Percentiles rank a stretch among this genome's conserved stretches.
These are phyloP conservation scores for Rhodosporidiobolus odoratus DNA, from an alignment of 768 basidiomycete genomes.

Conservation along the genomic window DNA sequence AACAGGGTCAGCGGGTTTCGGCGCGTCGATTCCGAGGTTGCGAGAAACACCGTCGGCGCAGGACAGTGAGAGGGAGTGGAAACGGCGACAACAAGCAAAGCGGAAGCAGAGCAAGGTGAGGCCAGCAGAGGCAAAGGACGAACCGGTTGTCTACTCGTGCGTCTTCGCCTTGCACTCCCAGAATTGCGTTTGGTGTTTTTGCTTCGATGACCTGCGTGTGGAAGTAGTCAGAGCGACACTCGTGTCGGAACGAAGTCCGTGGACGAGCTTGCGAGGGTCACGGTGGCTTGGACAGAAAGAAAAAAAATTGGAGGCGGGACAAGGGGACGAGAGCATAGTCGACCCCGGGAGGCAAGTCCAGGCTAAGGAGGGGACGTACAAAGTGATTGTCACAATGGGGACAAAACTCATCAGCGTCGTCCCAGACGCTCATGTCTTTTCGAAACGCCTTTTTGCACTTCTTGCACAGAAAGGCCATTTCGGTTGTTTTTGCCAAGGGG, in stretches of 20 bases:
- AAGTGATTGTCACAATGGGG: constrained; percentile 98
- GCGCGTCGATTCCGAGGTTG: not conserved
- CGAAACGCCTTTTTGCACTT: constrained; percentile 93
- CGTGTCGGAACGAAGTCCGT: not conserved
- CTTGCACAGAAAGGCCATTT: constrained; percentile 80
- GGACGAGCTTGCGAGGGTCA: too few species aligned
- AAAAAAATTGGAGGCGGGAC: not conserved
- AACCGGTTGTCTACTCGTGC: constrained; percentile 78
- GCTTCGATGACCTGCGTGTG: constrained; percentile 74
- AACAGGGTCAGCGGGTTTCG: too few species aligned
- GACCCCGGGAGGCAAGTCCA: not conserved
- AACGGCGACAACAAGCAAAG: not conserved
- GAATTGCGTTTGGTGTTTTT: constrained; percentile 76
- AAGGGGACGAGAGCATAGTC: not conserved
- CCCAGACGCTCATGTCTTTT: constrained; percentile 85
- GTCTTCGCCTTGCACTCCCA: constrained; percentile 88
- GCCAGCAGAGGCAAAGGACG: constrained; percentile 40
- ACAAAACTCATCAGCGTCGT: constrained; percentile 96
- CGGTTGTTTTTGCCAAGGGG: constrained; percentile 63
- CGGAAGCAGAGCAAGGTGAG: not conserved
- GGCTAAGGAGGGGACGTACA: constrained; percentile 57
- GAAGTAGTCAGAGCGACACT: not conserved
- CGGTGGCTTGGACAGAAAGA: too few species aligned
- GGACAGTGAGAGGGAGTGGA: not conserved
- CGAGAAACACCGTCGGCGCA: not conserved